These are phyloP conservation scores for Calonectria pauciramosa DNA, from an alignment of 2,329 filamentous ascomycete species.

Conservation along the genomic window DNA sequence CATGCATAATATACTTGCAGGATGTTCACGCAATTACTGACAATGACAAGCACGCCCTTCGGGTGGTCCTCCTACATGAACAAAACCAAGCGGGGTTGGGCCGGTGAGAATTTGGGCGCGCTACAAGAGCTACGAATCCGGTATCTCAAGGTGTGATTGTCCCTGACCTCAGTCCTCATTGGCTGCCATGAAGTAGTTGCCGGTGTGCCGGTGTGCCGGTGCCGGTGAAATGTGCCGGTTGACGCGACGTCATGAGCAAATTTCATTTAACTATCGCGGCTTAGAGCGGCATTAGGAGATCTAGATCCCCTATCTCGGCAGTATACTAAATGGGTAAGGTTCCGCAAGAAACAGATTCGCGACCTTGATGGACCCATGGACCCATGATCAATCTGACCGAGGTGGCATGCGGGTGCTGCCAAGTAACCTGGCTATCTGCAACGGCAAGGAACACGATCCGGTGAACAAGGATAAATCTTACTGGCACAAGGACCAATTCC, in stretches of 20 bases:
- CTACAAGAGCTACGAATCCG: not conserved
- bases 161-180: not conserved
- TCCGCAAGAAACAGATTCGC: not conserved
- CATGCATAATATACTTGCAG: not conserved
- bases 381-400: not conserved
- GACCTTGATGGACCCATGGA: not conserved
- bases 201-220: conserved; percentile 24
- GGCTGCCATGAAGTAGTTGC: not conserved
- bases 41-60: conserved; percentile 3
- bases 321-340: not conserved
- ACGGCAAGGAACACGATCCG: not conserved
- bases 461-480: not conserved
- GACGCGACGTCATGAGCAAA: not conserved
- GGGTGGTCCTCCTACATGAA: not conserved
- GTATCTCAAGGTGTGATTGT: conserved; percentile 2
- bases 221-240: not conserved
- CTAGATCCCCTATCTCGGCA: not conserved
- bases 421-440: not conserved
- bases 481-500: too few relatives aligned
- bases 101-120: not conserved
- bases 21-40: not conserved
- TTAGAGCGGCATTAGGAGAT: not conserved
- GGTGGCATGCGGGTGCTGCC: not conserved
- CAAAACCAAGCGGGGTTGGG: not conserved
- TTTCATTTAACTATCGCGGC: not conserved